These are phyloP conservation scores for Iris macrosiphon DNA, from an alignment of 106 monocot species.

Conservation along the genomic window DNA sequence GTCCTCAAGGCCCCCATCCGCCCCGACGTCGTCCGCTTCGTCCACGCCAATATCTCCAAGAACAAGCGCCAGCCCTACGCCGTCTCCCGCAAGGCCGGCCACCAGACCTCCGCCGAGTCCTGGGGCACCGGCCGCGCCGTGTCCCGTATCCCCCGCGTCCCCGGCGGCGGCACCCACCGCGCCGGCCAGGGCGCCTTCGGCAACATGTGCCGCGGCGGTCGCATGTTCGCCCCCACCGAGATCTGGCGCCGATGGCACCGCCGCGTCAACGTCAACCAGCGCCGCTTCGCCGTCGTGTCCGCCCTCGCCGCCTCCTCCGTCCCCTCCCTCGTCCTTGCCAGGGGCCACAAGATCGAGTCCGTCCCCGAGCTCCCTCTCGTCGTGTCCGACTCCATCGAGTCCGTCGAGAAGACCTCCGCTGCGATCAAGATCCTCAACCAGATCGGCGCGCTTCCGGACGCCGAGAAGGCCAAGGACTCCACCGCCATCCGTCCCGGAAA, in stretches of 20 bases:
- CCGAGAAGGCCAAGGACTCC: conserved; percentile 68
- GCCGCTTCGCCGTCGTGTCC: conserved; percentile 35
- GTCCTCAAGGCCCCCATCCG: conserved; percentile 57
- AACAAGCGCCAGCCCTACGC: conserved; percentile 59
- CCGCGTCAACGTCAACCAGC: conserved; percentile 32
- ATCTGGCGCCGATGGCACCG: conserved; percentile 68
- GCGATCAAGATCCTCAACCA: conserved; percentile 63
- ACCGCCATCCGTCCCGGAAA: conserved; percentile 55
- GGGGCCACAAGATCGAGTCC: conserved; percentile 46
- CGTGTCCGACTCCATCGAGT: conserved; percentile 47
- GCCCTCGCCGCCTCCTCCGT: conserved; percentile 47
- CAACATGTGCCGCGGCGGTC: conserved; percentile 56
- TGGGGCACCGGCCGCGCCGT: conserved; percentile 82
- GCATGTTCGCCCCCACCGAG: conserved; percentile 85
- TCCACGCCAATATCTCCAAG: conserved; percentile 38
- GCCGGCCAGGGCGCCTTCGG: conserved; percentile 66
- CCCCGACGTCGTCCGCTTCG: conserved; percentile 48
- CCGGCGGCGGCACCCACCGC: conserved; percentile 74
- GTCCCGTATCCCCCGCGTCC: conserved; percentile 71
- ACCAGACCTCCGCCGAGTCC: conserved; percentile 77
- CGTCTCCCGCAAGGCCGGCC: conserved; percentile 55
- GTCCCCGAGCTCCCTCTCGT: conserved; percentile 62
- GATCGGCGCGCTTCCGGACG: conserved; percentile 56
- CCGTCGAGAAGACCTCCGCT: conserved; percentile 52
- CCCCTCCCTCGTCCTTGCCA: conserved; percentile 40